Percentiles rank a stretch among this genome's conserved stretches.
Conservation (phyloP, 2,329 filamentous ascomycete species). For the Fusarium palustre region DNA sequence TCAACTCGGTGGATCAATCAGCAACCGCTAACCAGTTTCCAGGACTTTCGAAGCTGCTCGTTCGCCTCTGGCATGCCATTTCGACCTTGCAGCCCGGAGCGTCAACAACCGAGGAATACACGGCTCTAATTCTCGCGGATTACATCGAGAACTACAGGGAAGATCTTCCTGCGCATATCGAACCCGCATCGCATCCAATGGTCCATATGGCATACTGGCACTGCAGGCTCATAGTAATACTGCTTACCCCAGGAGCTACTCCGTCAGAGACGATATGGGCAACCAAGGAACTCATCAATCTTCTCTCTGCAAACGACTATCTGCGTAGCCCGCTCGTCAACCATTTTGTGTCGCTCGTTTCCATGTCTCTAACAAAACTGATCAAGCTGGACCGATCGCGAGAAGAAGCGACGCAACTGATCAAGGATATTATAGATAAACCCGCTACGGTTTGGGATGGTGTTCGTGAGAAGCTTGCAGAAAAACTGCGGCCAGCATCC, state of each 20-base stretch:
- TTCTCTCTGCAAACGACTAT: slow-evolving; percentile 66
- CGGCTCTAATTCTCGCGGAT: slow-evolving; percentile 52
- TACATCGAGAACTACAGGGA: slow-evolving; percentile 72
- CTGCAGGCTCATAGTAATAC: slow-evolving; percentile 71
- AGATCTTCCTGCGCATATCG: slow-evolving; percentile 68
- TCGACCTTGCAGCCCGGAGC: slow-evolving; percentile 52
- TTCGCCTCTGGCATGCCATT: slow-evolving; percentile 54
- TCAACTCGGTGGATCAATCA: too few species aligned
- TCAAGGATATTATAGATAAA: slow-evolving; percentile 68
- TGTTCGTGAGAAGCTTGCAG: slow-evolving; percentile 60
- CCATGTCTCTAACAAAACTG: slow-evolving; percentile 71
- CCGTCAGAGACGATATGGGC: slow-evolving; percentile 70
- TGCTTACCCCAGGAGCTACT: slow-evolving; percentile 67
- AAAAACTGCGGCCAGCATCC: slow-evolving; percentile 52
- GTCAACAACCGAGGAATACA: slow-evolving; percentile 50
- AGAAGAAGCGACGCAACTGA: slow-evolving; percentile 66
- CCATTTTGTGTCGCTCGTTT: slow-evolving; percentile 71
- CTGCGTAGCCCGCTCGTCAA: slow-evolving; percentile 73
- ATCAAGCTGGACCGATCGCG: slow-evolving; percentile 65
- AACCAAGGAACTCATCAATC: slow-evolving; percentile 67
- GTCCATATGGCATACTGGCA: slow-evolving; percentile 79
- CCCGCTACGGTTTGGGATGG: slow-evolving; percentile 68
- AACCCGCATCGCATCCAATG: slow-evolving; percentile 63
- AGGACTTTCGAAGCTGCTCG: slow-evolving; percentile 70
- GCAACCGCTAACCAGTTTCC: slow-evolving; percentile 24